Conservation (phyloP, 2,329 filamentous ascomycete species). For the Aureobasidium sp. region DNA sequence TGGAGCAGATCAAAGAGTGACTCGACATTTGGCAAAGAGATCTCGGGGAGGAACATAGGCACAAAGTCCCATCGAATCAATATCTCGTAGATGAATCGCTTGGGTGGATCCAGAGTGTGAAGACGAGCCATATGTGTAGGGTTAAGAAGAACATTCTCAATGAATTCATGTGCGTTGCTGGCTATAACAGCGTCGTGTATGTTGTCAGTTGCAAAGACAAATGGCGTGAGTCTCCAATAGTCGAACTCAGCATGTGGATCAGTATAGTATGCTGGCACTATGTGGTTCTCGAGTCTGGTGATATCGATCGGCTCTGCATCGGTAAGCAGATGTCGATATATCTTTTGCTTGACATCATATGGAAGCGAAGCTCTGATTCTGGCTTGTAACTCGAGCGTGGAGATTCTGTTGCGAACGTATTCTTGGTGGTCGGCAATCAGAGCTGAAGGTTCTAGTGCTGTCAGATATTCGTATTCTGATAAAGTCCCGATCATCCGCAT, state of each 20-base stretch:
- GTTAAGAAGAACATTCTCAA: background rate
- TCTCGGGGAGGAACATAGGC: background rate
- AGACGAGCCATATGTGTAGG: background rate
- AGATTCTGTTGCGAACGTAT: background rate
- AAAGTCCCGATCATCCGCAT: background rate
- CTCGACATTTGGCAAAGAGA: background rate
- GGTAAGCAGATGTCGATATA: background rate
- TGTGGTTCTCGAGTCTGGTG: background rate
- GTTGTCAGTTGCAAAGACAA: background rate
- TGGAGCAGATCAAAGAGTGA: background rate
- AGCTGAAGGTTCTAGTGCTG: background rate
- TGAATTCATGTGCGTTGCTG: background rate
- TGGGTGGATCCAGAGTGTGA: background rate
- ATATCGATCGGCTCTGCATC: background rate
- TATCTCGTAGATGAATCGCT: background rate
- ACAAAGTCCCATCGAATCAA: background rate
- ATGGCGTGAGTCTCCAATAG: background rate
- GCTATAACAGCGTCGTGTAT: background rate
- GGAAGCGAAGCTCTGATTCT: background rate
- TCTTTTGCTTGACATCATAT: background rate
- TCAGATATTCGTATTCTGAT: background rate
- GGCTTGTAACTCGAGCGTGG: background rate
- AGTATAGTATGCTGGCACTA: background rate
- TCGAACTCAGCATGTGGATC: background rate
- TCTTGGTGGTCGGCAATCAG: background rate